phyloP scores from a whole-genome alignment of 768 basidiomycete genomes.

The Auricularia sp. region DNA sequence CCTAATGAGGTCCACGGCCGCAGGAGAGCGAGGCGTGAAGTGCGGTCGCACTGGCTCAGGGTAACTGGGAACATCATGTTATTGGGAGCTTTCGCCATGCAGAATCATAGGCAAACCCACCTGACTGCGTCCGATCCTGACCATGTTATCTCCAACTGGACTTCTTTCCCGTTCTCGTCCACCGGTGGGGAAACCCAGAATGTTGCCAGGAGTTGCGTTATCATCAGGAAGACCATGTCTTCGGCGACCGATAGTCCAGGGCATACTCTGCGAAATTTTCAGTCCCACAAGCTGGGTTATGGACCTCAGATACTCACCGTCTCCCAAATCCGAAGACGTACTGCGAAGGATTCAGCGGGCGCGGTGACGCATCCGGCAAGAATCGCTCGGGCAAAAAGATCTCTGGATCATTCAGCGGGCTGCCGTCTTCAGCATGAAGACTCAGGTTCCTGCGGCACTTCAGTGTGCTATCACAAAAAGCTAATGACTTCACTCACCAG shows the following conservation, averaged over 20 bases:
- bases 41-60: no score
- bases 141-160: not conserved
- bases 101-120: not conserved
- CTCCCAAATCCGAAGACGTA: not conserved
- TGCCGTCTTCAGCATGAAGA: conserved; percentile 10
- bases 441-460: not conserved
- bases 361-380: not conserved
- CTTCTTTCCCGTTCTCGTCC: not conserved
- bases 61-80: no score
- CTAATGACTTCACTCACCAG: not conserved
- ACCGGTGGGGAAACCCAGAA: not conserved
- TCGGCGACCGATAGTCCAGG: not conserved
- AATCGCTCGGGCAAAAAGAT: conserved; percentile 13
- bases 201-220: not conserved
- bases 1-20: no score
- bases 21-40: no score
- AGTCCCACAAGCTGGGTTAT: not conserved
- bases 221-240: not conserved
- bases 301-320: not conserved
- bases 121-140: not conserved
- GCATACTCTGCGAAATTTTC: not conserved
- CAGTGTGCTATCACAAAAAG: no score
- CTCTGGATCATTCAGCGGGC: conserved; percentile 12
- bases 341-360: not conserved
- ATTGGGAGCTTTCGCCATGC: no score